Conservation (phyloP, 805 yeast genomes). For the Zygotorulaspora florentina region DNA sequence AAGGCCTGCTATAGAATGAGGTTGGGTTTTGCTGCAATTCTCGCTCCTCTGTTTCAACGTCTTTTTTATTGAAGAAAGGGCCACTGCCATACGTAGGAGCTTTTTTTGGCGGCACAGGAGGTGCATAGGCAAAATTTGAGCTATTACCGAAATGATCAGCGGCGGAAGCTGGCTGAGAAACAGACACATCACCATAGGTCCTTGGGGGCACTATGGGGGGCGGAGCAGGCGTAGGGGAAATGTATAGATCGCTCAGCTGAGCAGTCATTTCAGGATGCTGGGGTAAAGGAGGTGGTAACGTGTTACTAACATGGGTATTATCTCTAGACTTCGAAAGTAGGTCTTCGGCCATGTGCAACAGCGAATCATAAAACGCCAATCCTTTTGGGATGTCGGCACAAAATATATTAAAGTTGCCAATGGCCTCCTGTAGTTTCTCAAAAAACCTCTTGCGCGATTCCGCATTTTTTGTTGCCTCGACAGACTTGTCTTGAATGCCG, state of each 20-base stretch:
- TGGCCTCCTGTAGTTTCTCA: constrained; percentile 45
- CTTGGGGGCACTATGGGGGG: constrained; percentile 11
- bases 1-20: constrained; percentile 46
- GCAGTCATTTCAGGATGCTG: constrained; percentile 1
- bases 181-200: constrained; percentile 3
- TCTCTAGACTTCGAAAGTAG: constrained; percentile 11
- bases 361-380: constrained; percentile 53
- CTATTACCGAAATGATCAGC: constrained; percentile 1
- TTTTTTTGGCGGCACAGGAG: constrained; percentile 26
- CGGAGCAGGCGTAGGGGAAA: constrained; percentile 11
- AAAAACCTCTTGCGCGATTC: constrained; percentile 36
- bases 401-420: constrained; percentile 55
- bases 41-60: constrained; percentile 19
- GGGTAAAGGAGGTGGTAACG: constrained; percentile 8
- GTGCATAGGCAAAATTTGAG: constrained; percentile 5
- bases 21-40: constrained; percentile 35
- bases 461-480: constrained; percentile 36
- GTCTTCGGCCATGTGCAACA: constrained; percentile 29
- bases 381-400: constrained; percentile 60
- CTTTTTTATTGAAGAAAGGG: constrained; percentile 5
- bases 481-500: constrained; percentile 40
- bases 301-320: not conserved
- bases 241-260: not conserved
- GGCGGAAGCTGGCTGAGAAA: not conserved
- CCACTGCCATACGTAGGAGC: constrained; percentile 10